Percentiles rank a stretch among this genome's conserved stretches.
Evolutionary conservation across 1,284 basidiomycete species (phyloP).

Genomic region (Trichosporon sp.): DNA sequence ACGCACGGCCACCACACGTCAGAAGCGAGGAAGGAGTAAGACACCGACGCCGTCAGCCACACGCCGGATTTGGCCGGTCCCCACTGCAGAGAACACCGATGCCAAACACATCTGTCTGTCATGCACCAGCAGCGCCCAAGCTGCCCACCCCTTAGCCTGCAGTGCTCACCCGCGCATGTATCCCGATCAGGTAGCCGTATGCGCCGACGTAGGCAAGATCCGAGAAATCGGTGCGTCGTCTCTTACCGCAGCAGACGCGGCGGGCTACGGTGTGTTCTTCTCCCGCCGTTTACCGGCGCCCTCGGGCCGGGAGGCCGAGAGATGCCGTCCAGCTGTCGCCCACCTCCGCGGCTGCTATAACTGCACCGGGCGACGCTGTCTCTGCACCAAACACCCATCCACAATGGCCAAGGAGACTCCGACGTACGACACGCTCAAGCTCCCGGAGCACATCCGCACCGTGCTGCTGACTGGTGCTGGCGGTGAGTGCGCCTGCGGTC

Average conservation of each 20-base stretch:
- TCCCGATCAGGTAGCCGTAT: too few relatives aligned
- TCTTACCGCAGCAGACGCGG: neutral
- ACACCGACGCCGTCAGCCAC: neutral
- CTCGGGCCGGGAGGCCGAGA: neutral
- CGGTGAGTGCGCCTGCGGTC: conserved; percentile 39
- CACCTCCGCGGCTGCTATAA: neutral
- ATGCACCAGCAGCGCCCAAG: too few relatives aligned
- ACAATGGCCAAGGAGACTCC: conserved; percentile 22
- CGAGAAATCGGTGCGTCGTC: neutral
- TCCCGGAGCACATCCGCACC: conserved; percentile 48
- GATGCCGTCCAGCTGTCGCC: neutral
- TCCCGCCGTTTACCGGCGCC: neutral
- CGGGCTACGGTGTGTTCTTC: neutral
- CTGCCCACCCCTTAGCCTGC: too few relatives aligned
- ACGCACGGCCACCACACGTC: too few relatives aligned
- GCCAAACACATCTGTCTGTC: too few relatives aligned
- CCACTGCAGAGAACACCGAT: neutral
- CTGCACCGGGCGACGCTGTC: neutral
- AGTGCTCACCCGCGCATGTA: too few relatives aligned
- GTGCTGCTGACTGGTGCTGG: conserved; percentile 60
- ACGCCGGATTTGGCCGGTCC: neutral
- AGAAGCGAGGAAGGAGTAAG: neutral
- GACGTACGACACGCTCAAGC: conserved; percentile 43
- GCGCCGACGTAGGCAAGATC: too few relatives aligned
- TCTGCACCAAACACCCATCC: neutral